phyloP scores from a whole-genome alignment of 352 stramenopile species.

The Pythium grandisporangium region DNA sequence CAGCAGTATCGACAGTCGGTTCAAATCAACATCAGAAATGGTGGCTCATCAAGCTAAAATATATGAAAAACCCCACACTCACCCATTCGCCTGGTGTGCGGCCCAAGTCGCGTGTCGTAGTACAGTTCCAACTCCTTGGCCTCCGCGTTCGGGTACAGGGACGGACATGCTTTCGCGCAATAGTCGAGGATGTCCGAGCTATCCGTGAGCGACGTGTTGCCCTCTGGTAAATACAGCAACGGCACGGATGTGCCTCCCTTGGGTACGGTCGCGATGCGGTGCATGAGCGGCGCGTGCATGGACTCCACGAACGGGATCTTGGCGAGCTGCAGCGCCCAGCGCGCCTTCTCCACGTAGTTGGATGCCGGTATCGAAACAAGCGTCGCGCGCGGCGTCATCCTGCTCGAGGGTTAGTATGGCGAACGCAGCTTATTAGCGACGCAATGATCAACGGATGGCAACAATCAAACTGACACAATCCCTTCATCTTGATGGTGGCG shows the following conservation, averaged over 20 bases:
- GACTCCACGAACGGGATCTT: conserved; percentile 32
- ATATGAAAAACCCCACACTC: conserved; percentile 1
- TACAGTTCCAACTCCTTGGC: conserved; percentile 28
- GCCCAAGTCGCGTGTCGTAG: conserved; percentile 32
- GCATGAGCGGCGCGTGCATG: conserved; percentile 34
- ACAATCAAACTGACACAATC: no score
- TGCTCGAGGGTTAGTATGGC: no score
- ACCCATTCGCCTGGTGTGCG: conserved; percentile 19
- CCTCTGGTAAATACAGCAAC: conserved; percentile 16
- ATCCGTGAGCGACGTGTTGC: conserved; percentile 16
- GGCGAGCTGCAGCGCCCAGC: conserved; percentile 35
- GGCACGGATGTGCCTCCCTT: conserved; percentile 35
- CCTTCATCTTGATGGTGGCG: no score
- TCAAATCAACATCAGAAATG: neutral
- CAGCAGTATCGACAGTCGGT: neutral
- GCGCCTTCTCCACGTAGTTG: conserved; percentile 56
- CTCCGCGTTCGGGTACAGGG: conserved; percentile 22
- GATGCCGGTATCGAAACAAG: conserved; percentile 46
- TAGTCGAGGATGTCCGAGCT: conserved; percentile 35
- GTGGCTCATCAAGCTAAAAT: neutral
- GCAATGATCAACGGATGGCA: no score
- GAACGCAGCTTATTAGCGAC: no score
- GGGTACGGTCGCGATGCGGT: conserved; percentile 27
- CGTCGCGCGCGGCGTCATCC: neutral
- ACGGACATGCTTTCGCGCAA: conserved; percentile 19